Base-by-base conservation (phyloP, 2,329 filamentous ascomycete genomes). In the Rutstroemia sp. region DNA sequence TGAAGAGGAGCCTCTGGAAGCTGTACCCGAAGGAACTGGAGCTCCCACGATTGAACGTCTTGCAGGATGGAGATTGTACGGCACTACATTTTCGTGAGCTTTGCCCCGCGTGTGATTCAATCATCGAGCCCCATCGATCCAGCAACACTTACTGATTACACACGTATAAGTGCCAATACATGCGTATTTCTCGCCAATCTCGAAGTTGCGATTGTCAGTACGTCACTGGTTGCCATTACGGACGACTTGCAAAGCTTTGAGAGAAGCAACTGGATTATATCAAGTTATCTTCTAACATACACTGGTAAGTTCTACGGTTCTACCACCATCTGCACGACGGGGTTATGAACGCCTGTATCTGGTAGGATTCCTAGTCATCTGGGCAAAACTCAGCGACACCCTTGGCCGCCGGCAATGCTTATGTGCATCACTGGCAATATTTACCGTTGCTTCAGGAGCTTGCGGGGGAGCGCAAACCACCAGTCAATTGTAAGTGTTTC, bases 311-410 rank as follows among this genome's bases (percentile, higher is more conserved):
- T n/a, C n/a, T n/a, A n/a, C n/a, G n/a, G n/a, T n/a, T n/a, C 5
- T 48, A 60, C 39, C 39, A n/a, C 54, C 51, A 27, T 4, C 25
- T 27, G 25, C 25, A n/a, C n/a, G n/a, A n/a, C n/a, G n/a, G n/a
- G n/a, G n/a, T n/a, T n/a, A n/a, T n/a, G n/a, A n/a, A n/a, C n/a
- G n/a, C n/a, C n/a, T n/a, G n/a, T n/a, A n/a, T n/a, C n/a, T n/a
- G n/a, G 7, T 49, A 60, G 59, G 59, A 3, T 61, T 63, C 51
- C 23, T 61, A 1, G 45, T 61, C 4, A 57, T 63, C 4, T 61
- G 51, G 25, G 59, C 61, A 1, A 63, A 61, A 42, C 50, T 63
- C 12, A 60, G 57, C 30, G 61, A 61, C 44, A 54, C 61, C 5
- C 51, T 63, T 21, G 59, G 61, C 0, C 23, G 23, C 9, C 60